Conservation (phyloP, 179 eudicot species). For the Patellifolia procumbens region DNA sequence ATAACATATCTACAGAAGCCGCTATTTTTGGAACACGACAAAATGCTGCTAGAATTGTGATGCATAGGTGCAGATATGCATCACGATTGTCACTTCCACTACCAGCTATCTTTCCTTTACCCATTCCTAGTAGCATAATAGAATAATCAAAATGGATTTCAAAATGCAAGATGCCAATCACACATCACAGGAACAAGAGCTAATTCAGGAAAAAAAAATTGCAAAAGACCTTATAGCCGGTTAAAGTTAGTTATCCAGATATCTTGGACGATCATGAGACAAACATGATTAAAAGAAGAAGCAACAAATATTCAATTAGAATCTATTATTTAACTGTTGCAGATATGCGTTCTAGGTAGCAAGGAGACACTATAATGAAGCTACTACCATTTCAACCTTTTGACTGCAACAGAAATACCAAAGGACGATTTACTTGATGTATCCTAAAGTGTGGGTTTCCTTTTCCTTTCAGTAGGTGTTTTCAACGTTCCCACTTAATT, state of each 20-base stretch:
- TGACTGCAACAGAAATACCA: neutral
- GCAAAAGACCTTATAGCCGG: neutral
- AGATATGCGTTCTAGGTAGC: neutral
- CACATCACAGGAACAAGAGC: neutral
- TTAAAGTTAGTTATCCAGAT: neutral
- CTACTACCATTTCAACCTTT: neutral
- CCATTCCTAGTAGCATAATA: conserved; percentile 53
- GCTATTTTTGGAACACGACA: conserved; percentile 77
- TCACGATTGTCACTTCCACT: conserved; percentile 51
- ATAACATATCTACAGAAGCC: conserved; percentile 62
- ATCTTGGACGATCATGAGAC: neutral
- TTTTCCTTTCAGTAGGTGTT: neutral
- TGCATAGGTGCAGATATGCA: conserved; percentile 63
- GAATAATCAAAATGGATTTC: neutral
- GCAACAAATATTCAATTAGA: no score
- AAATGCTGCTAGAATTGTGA: conserved; percentile 66
- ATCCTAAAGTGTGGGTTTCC: neutral
- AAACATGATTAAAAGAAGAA: neutral
- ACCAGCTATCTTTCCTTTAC: conserved; percentile 36
- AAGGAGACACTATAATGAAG: neutral
- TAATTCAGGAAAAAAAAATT: neutral
- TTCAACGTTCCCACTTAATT: no score
- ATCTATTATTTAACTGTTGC: neutral
- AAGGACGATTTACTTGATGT: neutral
- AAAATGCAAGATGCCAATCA: neutral